Evolutionary conservation across 805 yeast genomes (phyloP).

Genomic region (Metschnikowia kofuensis): DNA sequence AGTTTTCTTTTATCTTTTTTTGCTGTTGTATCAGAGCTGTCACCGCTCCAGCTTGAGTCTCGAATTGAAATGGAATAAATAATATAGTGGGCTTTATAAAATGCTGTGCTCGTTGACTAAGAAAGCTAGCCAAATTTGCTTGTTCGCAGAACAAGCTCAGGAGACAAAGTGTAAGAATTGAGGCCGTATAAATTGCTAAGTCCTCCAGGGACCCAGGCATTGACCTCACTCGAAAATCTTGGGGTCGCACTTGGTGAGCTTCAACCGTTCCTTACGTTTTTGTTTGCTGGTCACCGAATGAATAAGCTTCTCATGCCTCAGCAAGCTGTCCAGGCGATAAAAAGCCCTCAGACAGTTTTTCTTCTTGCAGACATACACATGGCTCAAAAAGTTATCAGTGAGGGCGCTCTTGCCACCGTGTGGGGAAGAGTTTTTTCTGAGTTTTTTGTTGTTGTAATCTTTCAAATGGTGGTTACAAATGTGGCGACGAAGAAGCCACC

Average conservation of each 20-base stretch:
- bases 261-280: conserved; percentile 11
- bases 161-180: not conserved
- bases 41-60: not conserved
- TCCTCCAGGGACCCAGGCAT: conserved; percentile 7
- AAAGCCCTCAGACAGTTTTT: conserved; percentile 16
- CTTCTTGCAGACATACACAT: conserved; percentile 16
- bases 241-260: conserved; percentile 10
- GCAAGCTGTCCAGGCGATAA: conserved; percentile 19
- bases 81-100: not conserved
- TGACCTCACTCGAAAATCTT: conserved; percentile 6
- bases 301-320: conserved; percentile 16
- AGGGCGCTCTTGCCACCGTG: conserved; percentile 4
- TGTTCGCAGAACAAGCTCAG: not conserved
- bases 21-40: too few relatives aligned
- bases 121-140: not conserved
- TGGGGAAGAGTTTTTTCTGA: conserved; percentile 3
- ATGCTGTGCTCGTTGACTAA: not conserved
- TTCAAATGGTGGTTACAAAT: conserved; percentile 18
- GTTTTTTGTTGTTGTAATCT: conserved; percentile 13
- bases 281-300: conserved; percentile 8
- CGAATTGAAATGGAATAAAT: not conserved
- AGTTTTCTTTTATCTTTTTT: too few relatives aligned
- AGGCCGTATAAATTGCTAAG: not conserved
- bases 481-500: conserved; percentile 18
- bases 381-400: conserved; percentile 9